A percentile compares a stretch with the other conserved stretches of the same genome.
These are phyloP conservation scores for Candida adriatica DNA, from an alignment of 805 yeast genomes.

Conservation along the genomic window DNA sequence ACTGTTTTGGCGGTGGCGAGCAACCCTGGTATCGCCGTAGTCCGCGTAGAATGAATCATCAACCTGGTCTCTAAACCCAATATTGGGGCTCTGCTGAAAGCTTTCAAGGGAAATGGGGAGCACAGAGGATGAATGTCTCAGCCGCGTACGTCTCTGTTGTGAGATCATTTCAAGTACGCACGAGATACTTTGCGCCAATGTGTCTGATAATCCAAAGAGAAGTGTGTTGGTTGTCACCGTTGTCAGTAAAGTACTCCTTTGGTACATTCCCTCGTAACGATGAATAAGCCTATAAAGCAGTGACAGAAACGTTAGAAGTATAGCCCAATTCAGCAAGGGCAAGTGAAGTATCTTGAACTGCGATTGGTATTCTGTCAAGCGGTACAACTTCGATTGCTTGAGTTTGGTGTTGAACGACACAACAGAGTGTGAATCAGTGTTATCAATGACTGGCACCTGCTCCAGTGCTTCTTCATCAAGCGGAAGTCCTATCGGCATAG, in stretches of 20 bases:
- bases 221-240: conserved; percentile 75
- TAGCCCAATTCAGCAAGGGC: conserved; percentile 50
- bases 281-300: conserved; percentile 48
- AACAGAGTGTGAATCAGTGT: conserved; percentile 6
- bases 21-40: conserved; percentile 24
- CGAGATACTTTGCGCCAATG: conserved; percentile 61
- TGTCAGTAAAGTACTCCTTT: conserved; percentile 61
- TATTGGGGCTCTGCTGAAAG: conserved; percentile 5
- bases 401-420: conserved; percentile 9
- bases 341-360: conserved; percentile 36
- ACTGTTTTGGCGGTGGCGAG: conserved; percentile 26
- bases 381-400: conserved; percentile 15
- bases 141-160: conserved; percentile 1
- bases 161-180: conserved; percentile 15
- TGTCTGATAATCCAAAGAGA: conserved; percentile 85
- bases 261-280: conserved; percentile 54
- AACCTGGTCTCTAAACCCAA: conserved; percentile 7
- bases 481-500: conserved; percentile 10
- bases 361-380: conserved; percentile 17
- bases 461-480: conserved; percentile 5
- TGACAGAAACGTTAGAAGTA: conserved; percentile 41
- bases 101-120: conserved; percentile 12
- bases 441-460: not conserved
- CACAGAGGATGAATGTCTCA: conserved; percentile 3
- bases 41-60: conserved; percentile 24